These are phyloP conservation scores for Hypoxylon rickii DNA, from an alignment of 495 filamentous ascomycete genomes.

Conservation along the genomic window DNA sequence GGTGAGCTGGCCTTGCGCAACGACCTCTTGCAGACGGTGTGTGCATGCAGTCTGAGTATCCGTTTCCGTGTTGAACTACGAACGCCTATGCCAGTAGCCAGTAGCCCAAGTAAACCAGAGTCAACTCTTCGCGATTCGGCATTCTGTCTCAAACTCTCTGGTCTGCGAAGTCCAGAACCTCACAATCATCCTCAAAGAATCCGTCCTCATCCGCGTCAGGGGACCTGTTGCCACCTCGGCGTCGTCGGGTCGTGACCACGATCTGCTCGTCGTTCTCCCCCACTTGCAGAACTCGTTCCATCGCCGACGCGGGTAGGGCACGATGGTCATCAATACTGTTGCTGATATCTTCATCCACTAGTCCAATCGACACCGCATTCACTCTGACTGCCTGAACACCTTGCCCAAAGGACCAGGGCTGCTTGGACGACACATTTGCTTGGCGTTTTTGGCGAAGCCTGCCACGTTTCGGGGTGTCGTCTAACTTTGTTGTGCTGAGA, in stretches of 20 bases:
- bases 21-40: conserved; percentile 5
- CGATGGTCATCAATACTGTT: conserved; percentile 53
- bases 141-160: conserved; percentile 67
- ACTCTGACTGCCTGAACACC: conserved; percentile 64
- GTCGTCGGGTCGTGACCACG: conserved; percentile 76
- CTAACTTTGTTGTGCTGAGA: conserved; percentile 35
- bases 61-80: conserved; percentile 26
- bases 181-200: conserved; percentile 94
- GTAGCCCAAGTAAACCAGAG: background rate
- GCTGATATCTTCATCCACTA: conserved; percentile 61
- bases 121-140: conserved; percentile 18
- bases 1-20: conserved; percentile 7
- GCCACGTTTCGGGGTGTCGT: conserved; percentile 27
- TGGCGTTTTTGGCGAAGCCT: conserved; percentile 26
- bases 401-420: conserved; percentile 74
- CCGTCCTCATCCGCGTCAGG: conserved; percentile 68
- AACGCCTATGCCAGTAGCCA: conserved; percentile 22
- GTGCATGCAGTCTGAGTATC: conserved; percentile 27
- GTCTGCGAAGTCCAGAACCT: conserved; percentile 88
- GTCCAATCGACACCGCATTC: conserved; percentile 56
- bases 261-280: conserved; percentile 74
- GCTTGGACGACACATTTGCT: conserved; percentile 4
- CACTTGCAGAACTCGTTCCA: conserved; percentile 62
- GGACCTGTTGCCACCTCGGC: conserved; percentile 57
- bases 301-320: conserved; percentile 58